Base-by-base conservation (phyloP, 2,329 filamentous ascomycete species). In the Ophiostoma montium region DNA sequence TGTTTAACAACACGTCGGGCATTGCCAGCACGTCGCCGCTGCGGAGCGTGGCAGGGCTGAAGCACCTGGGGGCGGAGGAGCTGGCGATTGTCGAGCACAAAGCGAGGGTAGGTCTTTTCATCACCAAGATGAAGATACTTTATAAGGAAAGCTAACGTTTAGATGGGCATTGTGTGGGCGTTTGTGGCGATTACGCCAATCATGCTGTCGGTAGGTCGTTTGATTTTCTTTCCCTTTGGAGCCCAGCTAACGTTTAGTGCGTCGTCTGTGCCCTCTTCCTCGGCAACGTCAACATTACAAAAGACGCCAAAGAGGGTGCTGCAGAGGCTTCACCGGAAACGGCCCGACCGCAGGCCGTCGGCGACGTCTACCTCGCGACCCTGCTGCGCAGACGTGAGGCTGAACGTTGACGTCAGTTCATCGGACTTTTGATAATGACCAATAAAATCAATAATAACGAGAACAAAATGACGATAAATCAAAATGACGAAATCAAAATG, bases 111-210 rank as follows among this genome's bases (percentile, higher is more conserved):
- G 46, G n/a, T 19, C 7, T 16, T 5, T n/a, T 7, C 2, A 9
- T 16, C n/a, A n/a, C 11, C 33, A 30, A n/a, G 21, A 38, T 12
- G 11, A 19, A n/a, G n/a, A n/a, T n/a, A n/a, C n/a, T n/a, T n/a
- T n/a, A n/a, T n/a, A n/a, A n/a, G n/a, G n/a, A 13, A 5, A 30
- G 21, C 48, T 50, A 35, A 46, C 36, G 19, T 10, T 31, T 15
- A 56, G 55, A 57, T 55, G 51, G 80, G 77, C 0, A 75, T 83
- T n/a, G 75, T 78, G 54, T 81, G 78, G 73, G 75, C 78, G 0
- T 80, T 80, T 56, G 69, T 82, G 35, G 66, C 77, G 0, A 71
- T 84, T 35, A 62, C 75, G 12, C 79, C 79, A 0, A 71, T 84
- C 50, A 69, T 82, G 63, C 60, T 65, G 23, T 27, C 67, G 51